Evolutionary conservation across 2,329 filamentous ascomycete species (phyloP).

Genomic region (Fusarium devonianum): DNA sequence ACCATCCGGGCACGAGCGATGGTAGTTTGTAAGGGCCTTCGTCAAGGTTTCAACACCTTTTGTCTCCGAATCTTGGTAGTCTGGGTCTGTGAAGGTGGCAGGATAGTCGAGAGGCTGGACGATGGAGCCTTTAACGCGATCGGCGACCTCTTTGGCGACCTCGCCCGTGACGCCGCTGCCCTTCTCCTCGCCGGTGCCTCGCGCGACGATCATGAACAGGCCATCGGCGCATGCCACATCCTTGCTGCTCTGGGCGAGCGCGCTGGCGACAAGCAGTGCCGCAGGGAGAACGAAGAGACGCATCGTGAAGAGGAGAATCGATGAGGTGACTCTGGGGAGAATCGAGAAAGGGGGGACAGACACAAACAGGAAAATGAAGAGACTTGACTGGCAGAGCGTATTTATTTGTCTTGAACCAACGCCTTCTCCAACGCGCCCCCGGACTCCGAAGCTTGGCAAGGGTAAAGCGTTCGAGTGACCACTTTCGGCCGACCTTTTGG

Average conservation of each 20-base stretch:
- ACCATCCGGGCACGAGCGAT: slow-evolving; percentile 46
- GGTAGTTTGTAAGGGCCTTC: slow-evolving; percentile 44
- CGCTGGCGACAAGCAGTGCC: slow-evolving; percentile 38
- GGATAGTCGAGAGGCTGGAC: slow-evolving; percentile 50
- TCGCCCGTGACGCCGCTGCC: slow-evolving; percentile 47
- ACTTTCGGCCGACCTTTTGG: slow-evolving; percentile 3
- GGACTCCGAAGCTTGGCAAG: slow-evolving; percentile 15
- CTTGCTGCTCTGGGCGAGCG: slow-evolving; percentile 31
- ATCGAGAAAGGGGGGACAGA: background rate
- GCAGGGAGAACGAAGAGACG: slow-evolving; percentile 29
- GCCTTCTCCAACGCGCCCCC: background rate
- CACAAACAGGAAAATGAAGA: background rate
- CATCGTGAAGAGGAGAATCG: slow-evolving; percentile 21
- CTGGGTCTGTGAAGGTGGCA: slow-evolving; percentile 43
- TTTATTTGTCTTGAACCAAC: slow-evolving; percentile 11
- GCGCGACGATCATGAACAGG: slow-evolving; percentile 51
- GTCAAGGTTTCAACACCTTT: slow-evolving; percentile 45
- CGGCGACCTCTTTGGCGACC: slow-evolving; percentile 45
- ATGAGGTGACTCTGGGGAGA: background rate
- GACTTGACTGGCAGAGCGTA: slow-evolving; percentile 3
- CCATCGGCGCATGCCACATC: slow-evolving; percentile 44
- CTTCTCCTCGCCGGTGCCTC: slow-evolving; percentile 47
- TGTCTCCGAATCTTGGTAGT: slow-evolving; percentile 48
- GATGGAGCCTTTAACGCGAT: slow-evolving; percentile 45
- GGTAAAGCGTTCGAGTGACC: background rate